phyloP scores from a whole-genome alignment of 2,329 filamentous ascomycete genomes.

The Grosmannia huntii region DNA sequence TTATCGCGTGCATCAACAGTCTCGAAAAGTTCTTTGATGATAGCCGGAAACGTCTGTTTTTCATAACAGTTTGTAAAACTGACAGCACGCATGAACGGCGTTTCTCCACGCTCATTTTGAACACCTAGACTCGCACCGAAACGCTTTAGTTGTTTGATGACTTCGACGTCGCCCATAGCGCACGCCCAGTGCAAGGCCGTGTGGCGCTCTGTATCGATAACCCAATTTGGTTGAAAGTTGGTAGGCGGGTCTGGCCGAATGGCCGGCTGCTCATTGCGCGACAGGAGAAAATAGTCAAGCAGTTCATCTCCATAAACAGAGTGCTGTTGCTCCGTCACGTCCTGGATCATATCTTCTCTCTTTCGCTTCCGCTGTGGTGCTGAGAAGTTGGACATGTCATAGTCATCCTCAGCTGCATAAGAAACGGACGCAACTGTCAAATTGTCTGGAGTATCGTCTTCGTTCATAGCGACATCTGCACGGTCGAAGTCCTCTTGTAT shows the following conservation, averaged over 20 bases:
- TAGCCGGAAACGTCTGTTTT: conserved; percentile 74
- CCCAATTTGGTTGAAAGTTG: conserved; percentile 77
- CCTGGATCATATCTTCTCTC: conserved; percentile 49
- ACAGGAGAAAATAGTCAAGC: conserved; percentile 88
- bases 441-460: conserved; percentile 74
- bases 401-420: conserved; percentile 69
- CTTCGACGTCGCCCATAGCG: conserved; percentile 90
- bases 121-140: conserved; percentile 65
- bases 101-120: conserved; percentile 65
- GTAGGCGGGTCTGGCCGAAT: conserved; percentile 65
- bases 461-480: conserved; percentile 48
- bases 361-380: conserved; percentile 64
- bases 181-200: conserved; percentile 95
- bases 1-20: conserved; percentile 72
- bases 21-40: conserved; percentile 71
- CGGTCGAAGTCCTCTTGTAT: conserved; percentile 52
- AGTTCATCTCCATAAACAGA: conserved; percentile 85
- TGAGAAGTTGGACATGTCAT: conserved; percentile 52
- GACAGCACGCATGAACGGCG: conserved; percentile 85
- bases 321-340: conserved; percentile 67
- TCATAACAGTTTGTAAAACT: conserved; percentile 96
- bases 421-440: conserved; percentile 73
- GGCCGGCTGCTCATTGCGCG: conserved; percentile 63
- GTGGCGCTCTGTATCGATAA: conserved; percentile 88
- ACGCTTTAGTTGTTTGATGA: conserved; percentile 74